A percentile compares a stretch with the other conserved stretches of the same genome.
These are phyloP conservation scores for Orbilia blumenaviensis DNA, from an alignment of 2,329 filamentous ascomycete genomes.

Conservation along the genomic window DNA sequence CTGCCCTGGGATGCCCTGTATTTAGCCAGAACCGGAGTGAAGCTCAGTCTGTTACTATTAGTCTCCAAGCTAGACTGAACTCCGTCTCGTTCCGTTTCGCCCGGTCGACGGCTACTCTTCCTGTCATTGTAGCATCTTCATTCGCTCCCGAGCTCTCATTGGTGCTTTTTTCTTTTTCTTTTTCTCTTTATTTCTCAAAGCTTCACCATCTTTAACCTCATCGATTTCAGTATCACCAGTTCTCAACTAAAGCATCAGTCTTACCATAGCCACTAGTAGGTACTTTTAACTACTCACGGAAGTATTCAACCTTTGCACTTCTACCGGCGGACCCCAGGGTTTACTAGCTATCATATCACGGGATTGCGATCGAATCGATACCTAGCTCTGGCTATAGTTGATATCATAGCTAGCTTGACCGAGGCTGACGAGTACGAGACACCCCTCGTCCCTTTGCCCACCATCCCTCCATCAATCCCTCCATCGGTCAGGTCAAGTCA, in stretches of 20 bases:
- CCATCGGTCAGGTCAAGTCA: too few relatives aligned
- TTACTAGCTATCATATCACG: background rate
- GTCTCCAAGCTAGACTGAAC: background rate
- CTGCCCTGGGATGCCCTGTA: background rate
- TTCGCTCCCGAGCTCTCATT: too few relatives aligned
- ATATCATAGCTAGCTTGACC: constrained; percentile 6
- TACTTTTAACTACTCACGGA: too few relatives aligned
- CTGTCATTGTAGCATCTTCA: background rate
- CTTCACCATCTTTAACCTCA: too few relatives aligned
- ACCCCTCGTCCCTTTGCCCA: background rate
- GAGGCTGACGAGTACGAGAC: constrained; percentile 35
- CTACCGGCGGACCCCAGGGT: too few relatives aligned
- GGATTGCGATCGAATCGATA: background rate
- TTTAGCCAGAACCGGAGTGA: constrained; percentile 36
- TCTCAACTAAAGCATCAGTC: too few relatives aligned
- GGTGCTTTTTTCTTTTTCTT: background rate
- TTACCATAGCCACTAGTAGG: too few relatives aligned
- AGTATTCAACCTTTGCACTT: too few relatives aligned
- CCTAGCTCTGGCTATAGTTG: too few relatives aligned
- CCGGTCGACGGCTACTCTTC: background rate
- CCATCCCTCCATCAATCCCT: background rate
- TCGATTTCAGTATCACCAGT: too few relatives aligned
- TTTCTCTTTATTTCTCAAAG: too few relatives aligned
- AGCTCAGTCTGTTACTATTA: background rate
- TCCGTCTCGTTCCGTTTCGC: constrained; percentile 45